Evolutionary conservation across 2,329 filamentous ascomycete genomes (phyloP), one percentile per base, ranked within the genome.

Genomic region (Botrytis hyacinthi): DNA sequence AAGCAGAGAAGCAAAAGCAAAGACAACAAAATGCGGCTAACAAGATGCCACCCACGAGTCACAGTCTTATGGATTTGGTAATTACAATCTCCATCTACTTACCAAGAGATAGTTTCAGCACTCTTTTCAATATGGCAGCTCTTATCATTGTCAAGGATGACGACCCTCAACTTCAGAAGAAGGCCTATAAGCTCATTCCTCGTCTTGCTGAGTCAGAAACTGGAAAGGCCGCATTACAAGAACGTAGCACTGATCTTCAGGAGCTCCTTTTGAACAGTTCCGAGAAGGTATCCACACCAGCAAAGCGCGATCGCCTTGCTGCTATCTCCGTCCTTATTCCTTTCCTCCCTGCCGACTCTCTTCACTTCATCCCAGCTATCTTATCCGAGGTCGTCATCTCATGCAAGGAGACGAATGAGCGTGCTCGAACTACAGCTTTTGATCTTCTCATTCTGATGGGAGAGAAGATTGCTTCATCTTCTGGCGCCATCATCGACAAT

Each of bases 381-480:
- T 87, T 99, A 9, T 94, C 94, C 5, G 96, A 99, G 83, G 94
- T 98, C 48, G 95, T 99, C 70, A 94, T 99, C 76, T 93, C 93
- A 75, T 97, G 94, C 84, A 99, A 99, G 83, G 96, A 99, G 84
- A 94, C 96, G 80, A 99, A 99, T 80, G 96, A 99, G 83, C 94
- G 94, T 80, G 95, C 96, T 0, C 88, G 96, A 76, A 94, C 93
- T 71, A 90, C 92, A 3, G 95, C 96, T 0, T 99, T 98, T 81
- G 93, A 97, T 69, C 86, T 98, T 26, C 88, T 99, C 20, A 92
- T 99, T 35, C 87, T 92, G 62, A 95, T 98, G 88, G 95, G 94
- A 26, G 89, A 94, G 81, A 92, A 91, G 78, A 94, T 98, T 86
- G 84, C 83, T 7, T 81, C 83, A 12, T 88, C 89, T 32, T 87